Evolutionary conservation across 202 grass and related monocot species (phyloP).

Genomic region (Cymbopogon flexuosus): DNA sequence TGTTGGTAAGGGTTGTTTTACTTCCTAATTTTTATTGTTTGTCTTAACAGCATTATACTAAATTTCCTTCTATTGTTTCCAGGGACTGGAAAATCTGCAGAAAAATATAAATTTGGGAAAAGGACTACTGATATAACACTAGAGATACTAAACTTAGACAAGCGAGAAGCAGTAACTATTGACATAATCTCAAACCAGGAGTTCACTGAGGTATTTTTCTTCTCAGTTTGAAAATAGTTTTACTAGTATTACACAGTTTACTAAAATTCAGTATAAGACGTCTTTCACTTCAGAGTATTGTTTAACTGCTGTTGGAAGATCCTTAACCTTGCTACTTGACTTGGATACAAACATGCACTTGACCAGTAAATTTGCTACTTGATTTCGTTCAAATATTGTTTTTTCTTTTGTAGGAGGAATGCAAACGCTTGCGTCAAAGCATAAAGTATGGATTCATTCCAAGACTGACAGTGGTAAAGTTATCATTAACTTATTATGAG

Average conservation of each 20-base stretch:
- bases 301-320: conserved; percentile 17
- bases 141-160: conserved; percentile 98
- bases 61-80: conserved; percentile 35
- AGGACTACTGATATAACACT: conserved; percentile 87
- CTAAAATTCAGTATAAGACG: neutral
- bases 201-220: conserved; percentile 78
- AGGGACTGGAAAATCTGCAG: conserved; percentile 68
- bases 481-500: neutral
- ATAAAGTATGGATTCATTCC: conserved; percentile 95
- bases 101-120: conserved; percentile 90
- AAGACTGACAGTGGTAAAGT: conserved; percentile 81
- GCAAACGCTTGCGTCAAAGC: conserved; percentile 97
- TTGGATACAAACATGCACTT: conserved; percentile 3
- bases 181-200: conserved; percentile 99
- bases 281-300: conserved; percentile 2
- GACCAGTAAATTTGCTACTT: conserved; percentile 13
- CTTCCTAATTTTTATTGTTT: conserved; percentile 23
- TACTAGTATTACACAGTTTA: neutral
- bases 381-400: conserved; percentile 2
- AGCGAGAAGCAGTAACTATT: conserved; percentile 82
- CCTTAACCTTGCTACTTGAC: conserved; percentile 5
- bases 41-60: conserved; percentile 26
- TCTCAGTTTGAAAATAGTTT: neutral
- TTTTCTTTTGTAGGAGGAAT: conserved; percentile 83
- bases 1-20: conserved; percentile 65